phyloP scores from a whole-genome alignment of 306 rosid species.

The Arachis stenosperma region DNA sequence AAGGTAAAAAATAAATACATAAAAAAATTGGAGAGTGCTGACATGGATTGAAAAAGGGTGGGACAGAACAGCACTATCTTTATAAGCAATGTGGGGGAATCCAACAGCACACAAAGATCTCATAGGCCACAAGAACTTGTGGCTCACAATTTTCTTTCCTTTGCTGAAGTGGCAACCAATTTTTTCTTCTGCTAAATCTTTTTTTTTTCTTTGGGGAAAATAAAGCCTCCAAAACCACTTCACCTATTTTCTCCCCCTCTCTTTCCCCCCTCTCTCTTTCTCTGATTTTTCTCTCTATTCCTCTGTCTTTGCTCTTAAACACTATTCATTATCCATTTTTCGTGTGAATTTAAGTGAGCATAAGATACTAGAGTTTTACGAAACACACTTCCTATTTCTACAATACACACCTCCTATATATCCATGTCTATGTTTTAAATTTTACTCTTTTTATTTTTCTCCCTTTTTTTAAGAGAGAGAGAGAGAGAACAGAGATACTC shows the following conservation, averaged over 20 bases:
- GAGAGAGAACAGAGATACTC: conserved; percentile 13
- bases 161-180: conserved; percentile 60
- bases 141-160: conserved; percentile 60
- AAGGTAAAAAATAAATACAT: neutral
- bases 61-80: conserved; percentile 65
- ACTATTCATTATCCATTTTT: conserved; percentile 38
- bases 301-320: too few species aligned
- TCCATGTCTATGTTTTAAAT: neutral
- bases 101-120: conserved; percentile 78
- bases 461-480: conserved; percentile 30
- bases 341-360: conserved; percentile 2
- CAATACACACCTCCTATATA: neutral
- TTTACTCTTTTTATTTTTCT: neutral
- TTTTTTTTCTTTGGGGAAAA: neutral
- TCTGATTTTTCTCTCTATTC: neutral
- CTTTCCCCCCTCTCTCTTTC: neutral
- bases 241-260: neutral
- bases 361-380: neutral
- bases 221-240: conserved; percentile 30
- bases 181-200: neutral
- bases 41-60: conserved; percentile 53
- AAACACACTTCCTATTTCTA: conserved; percentile 19
- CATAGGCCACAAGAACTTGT: conserved; percentile 80
- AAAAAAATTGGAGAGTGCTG: conserved; percentile 42
- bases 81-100: conserved; percentile 63